Percentiles rank a stretch among this genome's conserved stretches.
Conservation (phyloP, 371 early-diverging fungal genomes). For the Blakeslea trispora region DNA sequence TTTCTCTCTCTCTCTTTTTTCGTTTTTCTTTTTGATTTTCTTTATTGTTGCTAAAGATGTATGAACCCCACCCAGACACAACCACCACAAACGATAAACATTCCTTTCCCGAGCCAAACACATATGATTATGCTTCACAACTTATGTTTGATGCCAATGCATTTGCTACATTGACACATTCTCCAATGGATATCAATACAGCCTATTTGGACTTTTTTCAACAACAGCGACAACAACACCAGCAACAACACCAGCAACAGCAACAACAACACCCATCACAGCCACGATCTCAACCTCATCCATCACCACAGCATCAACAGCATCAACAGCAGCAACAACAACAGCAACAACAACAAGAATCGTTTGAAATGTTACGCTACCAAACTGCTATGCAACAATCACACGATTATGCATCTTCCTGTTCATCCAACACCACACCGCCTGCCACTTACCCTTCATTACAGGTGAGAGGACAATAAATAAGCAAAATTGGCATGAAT, state of each 20-base stretch:
- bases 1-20: neutral
- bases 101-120: constrained; percentile 20
- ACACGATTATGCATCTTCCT: constrained; percentile 25
- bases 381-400: constrained; percentile 22
- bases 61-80: constrained; percentile 20
- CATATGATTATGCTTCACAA: constrained; percentile 26
- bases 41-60: constrained; percentile 7
- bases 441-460: constrained; percentile 9
- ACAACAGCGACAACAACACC: neutral
- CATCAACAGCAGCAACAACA: no score
- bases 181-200: constrained; percentile 16
- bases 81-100: constrained; percentile 15
- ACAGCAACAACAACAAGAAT: constrained; percentile 1
- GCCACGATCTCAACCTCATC: no score
- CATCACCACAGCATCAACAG: neutral
- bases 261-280: no score
- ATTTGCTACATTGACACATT: constrained; percentile 20
- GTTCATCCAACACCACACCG: constrained; percentile 8
- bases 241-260: neutral
- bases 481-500: no score
- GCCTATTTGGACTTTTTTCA: constrained; percentile 16
- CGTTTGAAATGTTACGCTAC: constrained; percentile 24
- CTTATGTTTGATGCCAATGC: constrained; percentile 23
- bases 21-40: neutral
- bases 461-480: constrained; percentile 1